These are phyloP conservation scores for Thamnidium elegans DNA, from an alignment of 192 early-diverging fungal species.

Conservation along the genomic window DNA sequence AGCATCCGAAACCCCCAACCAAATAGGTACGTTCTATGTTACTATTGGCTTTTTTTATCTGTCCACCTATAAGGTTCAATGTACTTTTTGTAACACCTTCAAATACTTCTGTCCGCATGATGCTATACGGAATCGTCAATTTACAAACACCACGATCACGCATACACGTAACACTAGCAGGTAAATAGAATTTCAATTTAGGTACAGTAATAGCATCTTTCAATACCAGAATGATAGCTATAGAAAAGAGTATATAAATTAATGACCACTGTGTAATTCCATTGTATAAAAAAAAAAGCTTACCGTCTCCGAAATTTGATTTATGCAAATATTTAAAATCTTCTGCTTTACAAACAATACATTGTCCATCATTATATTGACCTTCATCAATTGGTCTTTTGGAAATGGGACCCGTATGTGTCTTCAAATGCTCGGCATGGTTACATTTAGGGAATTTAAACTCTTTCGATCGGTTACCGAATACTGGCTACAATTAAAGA, in stretches of 20 bases:
- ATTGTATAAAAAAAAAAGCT: neutral
- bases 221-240: neutral
- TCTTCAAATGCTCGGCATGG: neutral
- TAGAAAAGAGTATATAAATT: neutral
- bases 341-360: neutral
- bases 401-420: neutral
- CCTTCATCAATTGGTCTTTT: neutral
- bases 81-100: neutral
- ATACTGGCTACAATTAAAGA: too few species aligned
- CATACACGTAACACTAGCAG: too few species aligned
- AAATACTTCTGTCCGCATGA: neutral
- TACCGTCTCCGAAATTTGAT: too few species aligned
- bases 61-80: neutral
- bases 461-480: too few species aligned
- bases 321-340: too few species aligned
- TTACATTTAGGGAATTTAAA: too few species aligned
- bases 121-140: neutral
- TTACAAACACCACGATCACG: too few species aligned
- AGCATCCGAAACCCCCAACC: conserved; percentile 3
- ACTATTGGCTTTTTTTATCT: neutral
- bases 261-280: too few species aligned
- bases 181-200: neutral
- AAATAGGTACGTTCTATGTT: neutral
- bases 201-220: neutral
- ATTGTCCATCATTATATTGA: neutral